Base-by-base conservation (phyloP, 2,329 filamentous ascomycete species). In the Fusarium robinianum region DNA sequence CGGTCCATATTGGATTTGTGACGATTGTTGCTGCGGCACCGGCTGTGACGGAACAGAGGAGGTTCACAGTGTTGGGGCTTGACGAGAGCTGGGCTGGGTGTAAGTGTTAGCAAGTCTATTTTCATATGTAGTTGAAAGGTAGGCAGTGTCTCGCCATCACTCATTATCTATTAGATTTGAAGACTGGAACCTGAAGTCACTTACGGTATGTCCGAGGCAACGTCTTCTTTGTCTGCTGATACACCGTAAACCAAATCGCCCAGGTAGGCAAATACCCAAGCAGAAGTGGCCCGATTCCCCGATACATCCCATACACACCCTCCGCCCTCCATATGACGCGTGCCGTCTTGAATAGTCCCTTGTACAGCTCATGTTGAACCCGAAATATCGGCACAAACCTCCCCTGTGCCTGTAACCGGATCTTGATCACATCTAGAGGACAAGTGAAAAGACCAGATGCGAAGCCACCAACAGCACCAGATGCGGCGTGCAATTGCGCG, bases 1-100 rank as follows among this genome's bases (percentile, higher is more conserved):
- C 95, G 17, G 97, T 92, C 94, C 94, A 99, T 46, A 99, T 97
- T 1, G 94, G 94, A 67, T 96, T 97, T n/a, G 94, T 97, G 48
- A 85, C 87, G 51, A 96, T 77, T 2, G 92, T 97, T 8, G 57
- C 90, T 95, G 72, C 87, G 45, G 83, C 89, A 39, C 94, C 94
- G 14, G 91, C 94, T 38, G 90, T 80, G 46, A 97, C 81, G 6
- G 92, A 95, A 16, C 92, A 92, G 73, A 87, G 89, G 53, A 92
- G 84, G 63, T 88, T 89, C 57, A 90, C 32, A 3, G 15, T 10
- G 8, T 51, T 41, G 7, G 45, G 40, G 5, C 31, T 45, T 21
- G 48, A 45, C 2, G 37, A 35, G 8, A 51, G 40, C 23, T 81
- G 26, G 88, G 67, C 73, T 88, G 84, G 60, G 80, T 81, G 63